phyloP scores from a whole-genome alignment of 768 basidiomycete genomes.

The Mycena albidolilacea region DNA sequence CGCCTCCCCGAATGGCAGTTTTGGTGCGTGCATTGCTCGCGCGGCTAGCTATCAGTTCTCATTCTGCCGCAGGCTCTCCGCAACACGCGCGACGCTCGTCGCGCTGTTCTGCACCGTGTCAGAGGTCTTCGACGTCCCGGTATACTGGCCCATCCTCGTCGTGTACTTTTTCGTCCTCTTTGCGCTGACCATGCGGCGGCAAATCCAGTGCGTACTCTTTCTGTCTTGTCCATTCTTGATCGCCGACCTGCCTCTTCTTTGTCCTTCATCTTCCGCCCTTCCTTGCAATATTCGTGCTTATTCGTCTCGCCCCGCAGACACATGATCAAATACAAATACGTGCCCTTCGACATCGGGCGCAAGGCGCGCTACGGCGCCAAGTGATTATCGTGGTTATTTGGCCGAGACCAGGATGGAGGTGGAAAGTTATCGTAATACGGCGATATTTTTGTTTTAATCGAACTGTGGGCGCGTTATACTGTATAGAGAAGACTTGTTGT shows the following conservation, averaged over 20 bases:
- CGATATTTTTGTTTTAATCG: conserved; percentile 28
- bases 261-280: not conserved
- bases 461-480: not conserved
- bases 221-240: not conserved
- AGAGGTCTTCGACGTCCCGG: conserved; percentile 93
- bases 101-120: conserved; percentile 88
- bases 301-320: conserved; percentile 67
- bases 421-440: conserved; percentile 31
- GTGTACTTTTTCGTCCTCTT: conserved; percentile 98
- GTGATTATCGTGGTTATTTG: conserved; percentile 45
- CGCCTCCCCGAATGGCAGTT: conserved; percentile 97
- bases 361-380: conserved; percentile 89
- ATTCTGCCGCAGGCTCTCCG: conserved; percentile 78
- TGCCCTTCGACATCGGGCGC: conserved; percentile 96
- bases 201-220: conserved; percentile 80
- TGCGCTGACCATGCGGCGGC: conserved; percentile 94
- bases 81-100: conserved; percentile 90
- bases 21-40: conserved; percentile 67
- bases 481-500: conserved; percentile 15
- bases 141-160: conserved; percentile 99
- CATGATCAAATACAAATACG: conserved; percentile 99
- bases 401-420: not conserved
- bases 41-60: conserved; percentile 16
- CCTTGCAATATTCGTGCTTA: not conserved
- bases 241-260: not conserved